Percentiles rank a stretch among this genome's conserved stretches.
Conservation (phyloP, 768 basidiomycete species). For the Paxillus involutus region DNA sequence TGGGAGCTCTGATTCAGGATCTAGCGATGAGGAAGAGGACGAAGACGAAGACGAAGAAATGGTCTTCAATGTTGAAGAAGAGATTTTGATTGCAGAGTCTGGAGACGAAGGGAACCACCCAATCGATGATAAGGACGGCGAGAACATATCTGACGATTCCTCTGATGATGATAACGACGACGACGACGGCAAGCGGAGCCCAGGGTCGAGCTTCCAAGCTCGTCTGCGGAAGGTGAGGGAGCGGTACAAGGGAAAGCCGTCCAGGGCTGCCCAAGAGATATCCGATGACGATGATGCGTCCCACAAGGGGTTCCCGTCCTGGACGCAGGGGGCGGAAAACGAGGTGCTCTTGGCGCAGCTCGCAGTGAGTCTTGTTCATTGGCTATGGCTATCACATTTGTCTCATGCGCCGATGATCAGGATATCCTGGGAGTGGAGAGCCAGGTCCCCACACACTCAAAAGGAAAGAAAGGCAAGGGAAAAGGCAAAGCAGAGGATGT, state of each 20-base stretch:
- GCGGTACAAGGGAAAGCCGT: slow-evolving; percentile 14
- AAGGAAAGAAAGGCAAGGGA: slow-evolving; percentile 34
- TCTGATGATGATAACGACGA: no score
- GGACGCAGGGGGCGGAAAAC: slow-evolving; percentile 50
- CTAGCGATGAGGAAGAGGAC: slow-evolving; percentile 29
- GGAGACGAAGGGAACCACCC: slow-evolving; percentile 5
- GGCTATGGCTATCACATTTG: not conserved
- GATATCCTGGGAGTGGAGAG: no score
- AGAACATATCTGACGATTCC: slow-evolving; percentile 27
- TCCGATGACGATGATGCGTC: slow-evolving; percentile 32
- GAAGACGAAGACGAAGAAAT: slow-evolving; percentile 40
- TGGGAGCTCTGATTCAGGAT: slow-evolving; percentile 27
- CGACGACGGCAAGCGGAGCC: slow-evolving; percentile 36
- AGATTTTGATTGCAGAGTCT: slow-evolving; percentile 38
- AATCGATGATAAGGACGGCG: slow-evolving; percentile 14
- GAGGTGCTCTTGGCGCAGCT: slow-evolving; percentile 57
- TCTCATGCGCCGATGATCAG: slow-evolving; percentile 49
- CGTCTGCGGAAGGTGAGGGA: slow-evolving; percentile 34
- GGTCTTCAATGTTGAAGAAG: slow-evolving; percentile 46
- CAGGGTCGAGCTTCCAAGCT: slow-evolving; percentile 34
- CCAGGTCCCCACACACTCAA: no score
- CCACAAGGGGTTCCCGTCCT: slow-evolving; percentile 25
- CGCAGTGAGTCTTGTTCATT: slow-evolving; percentile 41
- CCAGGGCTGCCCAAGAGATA: slow-evolving; percentile 6
- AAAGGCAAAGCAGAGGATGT: slow-evolving; percentile 25